These are phyloP conservation scores for Penicillium parvum DNA, from an alignment of 495 filamentous ascomycete species.

Conservation along the genomic window DNA sequence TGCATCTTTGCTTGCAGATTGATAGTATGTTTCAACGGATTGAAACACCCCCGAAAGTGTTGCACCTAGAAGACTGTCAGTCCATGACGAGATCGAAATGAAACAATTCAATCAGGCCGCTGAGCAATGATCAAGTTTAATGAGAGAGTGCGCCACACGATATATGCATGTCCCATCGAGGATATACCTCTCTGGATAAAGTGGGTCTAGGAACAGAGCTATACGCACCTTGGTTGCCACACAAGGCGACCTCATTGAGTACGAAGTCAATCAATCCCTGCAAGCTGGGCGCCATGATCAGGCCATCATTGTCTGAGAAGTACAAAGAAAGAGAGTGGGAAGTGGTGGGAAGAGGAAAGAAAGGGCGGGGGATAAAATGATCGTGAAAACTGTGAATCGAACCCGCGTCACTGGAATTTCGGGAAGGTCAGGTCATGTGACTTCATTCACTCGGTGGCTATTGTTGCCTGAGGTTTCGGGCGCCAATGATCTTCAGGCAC, in stretches of 20 bases:
- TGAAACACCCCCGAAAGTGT: conserved; percentile 35
- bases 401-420: conserved; percentile 25
- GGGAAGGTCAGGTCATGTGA: background rate
- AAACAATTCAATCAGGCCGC: too few relatives aligned
- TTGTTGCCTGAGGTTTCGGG: background rate
- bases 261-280: conserved; percentile 69
- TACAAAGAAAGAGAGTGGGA: background rate
- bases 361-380: conserved; percentile 15
- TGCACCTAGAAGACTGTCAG: conserved; percentile 34
- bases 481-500: too few relatives aligned
- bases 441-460: background rate
- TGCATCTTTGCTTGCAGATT: conserved; percentile 18
- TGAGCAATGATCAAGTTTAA: too few relatives aligned
- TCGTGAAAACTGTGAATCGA: conserved; percentile 35
- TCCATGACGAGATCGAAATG: background rate
- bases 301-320: conserved; percentile 12
- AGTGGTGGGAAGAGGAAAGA: conserved; percentile 3
- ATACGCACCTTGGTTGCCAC: conserved; percentile 65
- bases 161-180: conserved; percentile 1
- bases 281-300: conserved; percentile 58
- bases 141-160: background rate
- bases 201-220: conserved; percentile 21
- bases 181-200: conserved; percentile 12
- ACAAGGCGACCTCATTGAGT: conserved; percentile 65
- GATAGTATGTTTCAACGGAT: conserved; percentile 39